These are phyloP conservation scores for Tilletia indica DNA, from an alignment of 1,284 basidiomycete species.

Conservation along the genomic window DNA sequence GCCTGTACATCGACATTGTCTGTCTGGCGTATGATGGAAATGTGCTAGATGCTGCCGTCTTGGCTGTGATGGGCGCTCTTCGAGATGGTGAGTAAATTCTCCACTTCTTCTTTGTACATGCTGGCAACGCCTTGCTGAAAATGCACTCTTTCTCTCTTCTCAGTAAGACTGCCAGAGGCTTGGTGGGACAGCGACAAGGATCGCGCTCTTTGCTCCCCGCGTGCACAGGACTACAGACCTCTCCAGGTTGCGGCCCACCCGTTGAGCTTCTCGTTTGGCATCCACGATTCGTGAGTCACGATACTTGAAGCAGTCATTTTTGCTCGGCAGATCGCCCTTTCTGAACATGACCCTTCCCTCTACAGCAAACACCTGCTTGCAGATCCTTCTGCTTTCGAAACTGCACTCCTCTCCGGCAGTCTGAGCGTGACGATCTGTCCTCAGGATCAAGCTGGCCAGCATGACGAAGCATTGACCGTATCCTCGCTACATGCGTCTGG, in stretches of 20 bases:
- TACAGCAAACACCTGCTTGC: conserved; percentile 68
- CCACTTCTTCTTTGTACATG: not conserved
- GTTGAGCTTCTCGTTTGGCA: conserved; percentile 72
- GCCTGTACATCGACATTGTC: conserved; percentile 85
- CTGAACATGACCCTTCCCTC: conserved; percentile 6
- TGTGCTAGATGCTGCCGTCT: conserved; percentile 80
- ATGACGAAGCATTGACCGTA: not conserved
- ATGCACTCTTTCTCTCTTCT: not conserved
- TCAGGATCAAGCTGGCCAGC: not conserved
- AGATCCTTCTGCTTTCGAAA: conserved; percentile 86
- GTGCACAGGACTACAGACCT: conserved; percentile 58
- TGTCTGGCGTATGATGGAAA: conserved; percentile 98
- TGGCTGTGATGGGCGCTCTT: conserved; percentile 83
- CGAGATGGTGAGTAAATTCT: conserved; percentile 68
- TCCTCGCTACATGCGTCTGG: conserved; percentile 10
- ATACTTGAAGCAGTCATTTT: too few relatives aligned
- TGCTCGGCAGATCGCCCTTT: not conserved
- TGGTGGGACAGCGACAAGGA: conserved; percentile 70
- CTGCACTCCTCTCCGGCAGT: conserved; percentile 65
- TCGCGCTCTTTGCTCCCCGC: conserved; percentile 68
- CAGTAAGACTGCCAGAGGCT: conserved; percentile 66
- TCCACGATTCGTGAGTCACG: conserved; percentile 65
- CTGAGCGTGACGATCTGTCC: conserved; percentile 24
- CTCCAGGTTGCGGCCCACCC: conserved; percentile 64
- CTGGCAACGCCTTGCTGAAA: not conserved